Evolutionary conservation across 371 early-diverging fungal species (phyloP).

Genomic region (Mucor racemosus): DNA sequence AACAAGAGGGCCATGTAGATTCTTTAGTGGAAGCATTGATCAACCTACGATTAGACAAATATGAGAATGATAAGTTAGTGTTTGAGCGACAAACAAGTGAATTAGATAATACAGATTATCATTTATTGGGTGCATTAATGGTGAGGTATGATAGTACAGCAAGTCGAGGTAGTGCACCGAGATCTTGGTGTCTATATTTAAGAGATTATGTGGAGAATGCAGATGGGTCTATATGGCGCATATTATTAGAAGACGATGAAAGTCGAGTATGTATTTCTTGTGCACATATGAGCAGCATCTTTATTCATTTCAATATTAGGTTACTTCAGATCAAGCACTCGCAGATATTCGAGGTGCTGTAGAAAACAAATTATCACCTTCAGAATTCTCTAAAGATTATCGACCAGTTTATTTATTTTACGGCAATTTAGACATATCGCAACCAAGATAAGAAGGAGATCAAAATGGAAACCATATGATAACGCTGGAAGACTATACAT

Average conservation of each 20-base stretch:
- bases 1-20: neutral
- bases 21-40: slow-evolving; percentile 17
- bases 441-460: neutral
- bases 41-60: slow-evolving; percentile 26
- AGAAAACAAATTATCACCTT: neutral
- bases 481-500: slow-evolving; percentile 43
- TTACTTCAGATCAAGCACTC: slow-evolving; percentile 28
- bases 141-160: slow-evolving; percentile 29
- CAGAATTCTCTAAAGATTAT: slow-evolving; percentile 29
- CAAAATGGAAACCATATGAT: slow-evolving; percentile 17
- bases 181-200: slow-evolving; percentile 44
- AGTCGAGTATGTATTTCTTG: slow-evolving; percentile 2
- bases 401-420: slow-evolving; percentile 51
- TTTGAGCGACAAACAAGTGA: slow-evolving; percentile 13
- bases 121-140: slow-evolving; percentile 48
- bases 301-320: slow-evolving; percentile 9
- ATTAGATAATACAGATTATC: slow-evolving; percentile 31
- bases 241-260: slow-evolving; percentile 26
- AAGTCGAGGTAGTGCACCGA: slow-evolving; percentile 10
- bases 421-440: slow-evolving; percentile 28
- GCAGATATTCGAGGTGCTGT: slow-evolving; percentile 27
- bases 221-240: slow-evolving; percentile 43
- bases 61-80: slow-evolving; percentile 11
- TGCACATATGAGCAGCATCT: neutral
- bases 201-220: slow-evolving; percentile 38